Evolutionary conservation across 208 protist genomes (phyloP).

Genomic region (Trypanosoma theileri): DNA sequence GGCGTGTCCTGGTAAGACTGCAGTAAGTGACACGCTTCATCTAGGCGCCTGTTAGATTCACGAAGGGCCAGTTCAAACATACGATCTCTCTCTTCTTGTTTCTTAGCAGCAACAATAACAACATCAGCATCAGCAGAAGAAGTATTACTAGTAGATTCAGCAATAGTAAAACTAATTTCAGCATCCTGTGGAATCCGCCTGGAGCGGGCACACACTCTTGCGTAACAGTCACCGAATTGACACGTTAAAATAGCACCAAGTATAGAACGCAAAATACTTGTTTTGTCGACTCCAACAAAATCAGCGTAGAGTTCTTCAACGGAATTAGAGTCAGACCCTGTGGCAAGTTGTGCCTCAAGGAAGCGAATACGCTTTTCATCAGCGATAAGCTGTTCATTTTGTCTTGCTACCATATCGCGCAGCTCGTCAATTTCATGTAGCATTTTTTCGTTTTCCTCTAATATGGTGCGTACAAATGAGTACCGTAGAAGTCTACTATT

Average conservation of each 20-base stretch:
- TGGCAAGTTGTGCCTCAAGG: conserved; percentile 5
- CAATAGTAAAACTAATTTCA: neutral
- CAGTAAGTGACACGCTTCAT: conserved; percentile 13
- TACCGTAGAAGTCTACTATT: neutral
- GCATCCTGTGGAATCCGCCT: neutral
- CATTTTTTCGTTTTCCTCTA: conserved; percentile 26
- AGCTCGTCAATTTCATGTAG: conserved; percentile 23
- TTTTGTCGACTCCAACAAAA: conserved; percentile 8
- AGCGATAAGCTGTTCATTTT: conserved; percentile 8
- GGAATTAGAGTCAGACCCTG: neutral
- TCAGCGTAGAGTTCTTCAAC: neutral
- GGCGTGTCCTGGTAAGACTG: conserved; percentile 25
- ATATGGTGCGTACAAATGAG: conserved; percentile 14
- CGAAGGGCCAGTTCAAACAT: conserved; percentile 1
- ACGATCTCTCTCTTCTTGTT: neutral
- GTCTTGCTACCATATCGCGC: conserved; percentile 8
- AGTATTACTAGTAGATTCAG: too few species aligned
- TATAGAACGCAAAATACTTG: conserved; percentile 23
- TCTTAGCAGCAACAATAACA: neutral
- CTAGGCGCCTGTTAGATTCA: conserved; percentile 15
- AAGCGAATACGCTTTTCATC: neutral
- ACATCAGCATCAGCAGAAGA: too few species aligned
- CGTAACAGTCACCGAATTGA: conserved; percentile 14
- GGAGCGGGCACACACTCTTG: neutral
- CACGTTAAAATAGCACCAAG: conserved; percentile 8